Conservation (phyloP, 2,329 filamentous ascomycete species). For the Cercospora canescens region DNA sequence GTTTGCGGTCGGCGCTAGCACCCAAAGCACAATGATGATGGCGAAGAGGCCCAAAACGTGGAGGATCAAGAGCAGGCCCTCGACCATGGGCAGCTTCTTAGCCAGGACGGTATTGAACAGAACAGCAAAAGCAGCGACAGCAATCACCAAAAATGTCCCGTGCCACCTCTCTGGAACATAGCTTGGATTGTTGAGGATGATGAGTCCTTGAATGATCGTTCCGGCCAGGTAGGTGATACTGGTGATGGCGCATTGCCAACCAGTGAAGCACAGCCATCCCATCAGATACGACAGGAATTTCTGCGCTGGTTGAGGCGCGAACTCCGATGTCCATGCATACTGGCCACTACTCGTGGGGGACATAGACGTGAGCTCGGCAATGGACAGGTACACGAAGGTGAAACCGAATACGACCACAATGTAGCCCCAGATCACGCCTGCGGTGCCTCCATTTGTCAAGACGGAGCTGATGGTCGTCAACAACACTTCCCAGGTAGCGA, state of each 20-base stretch:
- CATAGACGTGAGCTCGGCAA: slow-evolving; percentile 8
- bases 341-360: background rate
- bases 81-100: slow-evolving; percentile 48
- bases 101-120: slow-evolving; percentile 49
- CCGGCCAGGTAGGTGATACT: slow-evolving; percentile 10
- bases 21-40: slow-evolving; percentile 50
- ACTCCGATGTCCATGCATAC: background rate
- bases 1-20: slow-evolving; percentile 29
- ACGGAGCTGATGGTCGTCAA: slow-evolving; percentile 8
- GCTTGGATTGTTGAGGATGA: slow-evolving; percentile 18
- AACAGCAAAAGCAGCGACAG: slow-evolving; percentile 40
- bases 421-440: slow-evolving; percentile 8
- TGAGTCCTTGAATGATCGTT: slow-evolving; percentile 14
- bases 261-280: slow-evolving; percentile 18
- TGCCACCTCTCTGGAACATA: slow-evolving; percentile 39
- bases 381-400: slow-evolving; percentile 4
- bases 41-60: slow-evolving; percentile 57
- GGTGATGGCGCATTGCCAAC: slow-evolving; percentile 17
- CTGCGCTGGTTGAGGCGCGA: slow-evolving; percentile 5
- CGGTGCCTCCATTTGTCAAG: slow-evolving; percentile 10
- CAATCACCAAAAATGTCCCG: slow-evolving; percentile 51
- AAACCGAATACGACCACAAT: slow-evolving; percentile 5
- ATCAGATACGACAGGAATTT: slow-evolving; percentile 15
- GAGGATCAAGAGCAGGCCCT: slow-evolving; percentile 51
- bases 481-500: slow-evolving; percentile 12